These are phyloP conservation scores for Eucalyptus grandis DNA, from an alignment of 345 rosid genomes.

Conservation along the genomic window DNA sequence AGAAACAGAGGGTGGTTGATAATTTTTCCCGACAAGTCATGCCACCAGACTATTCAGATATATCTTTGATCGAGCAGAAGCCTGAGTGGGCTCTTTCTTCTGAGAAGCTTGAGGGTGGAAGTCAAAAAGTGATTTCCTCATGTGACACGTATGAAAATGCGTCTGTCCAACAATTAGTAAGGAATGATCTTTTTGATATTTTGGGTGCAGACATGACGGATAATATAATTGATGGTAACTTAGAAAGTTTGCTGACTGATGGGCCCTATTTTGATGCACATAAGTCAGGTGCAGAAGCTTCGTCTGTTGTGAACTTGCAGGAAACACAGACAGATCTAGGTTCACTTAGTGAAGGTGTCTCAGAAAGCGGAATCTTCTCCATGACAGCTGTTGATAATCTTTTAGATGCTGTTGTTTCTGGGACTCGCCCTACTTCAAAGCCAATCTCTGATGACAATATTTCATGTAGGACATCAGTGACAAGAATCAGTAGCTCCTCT, in stretches of 20 bases:
- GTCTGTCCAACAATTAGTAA: constrained; percentile 18
- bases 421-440: constrained; percentile 37
- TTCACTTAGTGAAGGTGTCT: constrained; percentile 19
- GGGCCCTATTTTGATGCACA: constrained; percentile 11
- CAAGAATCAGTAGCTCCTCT: constrained; percentile 50
- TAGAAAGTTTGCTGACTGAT: constrained; percentile 16
- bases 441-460: constrained; percentile 57
- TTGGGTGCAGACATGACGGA: constrained; percentile 58
- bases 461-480: constrained; percentile 57
- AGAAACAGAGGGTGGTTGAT: background rate
- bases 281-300: constrained; percentile 15
- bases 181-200: constrained; percentile 64
- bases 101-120: constrained; percentile 9
- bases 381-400: constrained; percentile 48
- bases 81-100: background rate
- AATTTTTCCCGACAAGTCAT: background rate
- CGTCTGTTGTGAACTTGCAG: constrained; percentile 10
- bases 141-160: constrained; percentile 11
- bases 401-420: constrained; percentile 86
- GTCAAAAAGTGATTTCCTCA: background rate
- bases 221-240: constrained; percentile 21
- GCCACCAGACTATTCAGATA: background rate
- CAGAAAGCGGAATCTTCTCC: constrained; percentile 11
- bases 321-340: constrained; percentile 16
- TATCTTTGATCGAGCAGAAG: constrained; percentile 1